Conservation (phyloP, 2,329 filamentous ascomycete species). For the Colletotrichum scovillei region DNA sequence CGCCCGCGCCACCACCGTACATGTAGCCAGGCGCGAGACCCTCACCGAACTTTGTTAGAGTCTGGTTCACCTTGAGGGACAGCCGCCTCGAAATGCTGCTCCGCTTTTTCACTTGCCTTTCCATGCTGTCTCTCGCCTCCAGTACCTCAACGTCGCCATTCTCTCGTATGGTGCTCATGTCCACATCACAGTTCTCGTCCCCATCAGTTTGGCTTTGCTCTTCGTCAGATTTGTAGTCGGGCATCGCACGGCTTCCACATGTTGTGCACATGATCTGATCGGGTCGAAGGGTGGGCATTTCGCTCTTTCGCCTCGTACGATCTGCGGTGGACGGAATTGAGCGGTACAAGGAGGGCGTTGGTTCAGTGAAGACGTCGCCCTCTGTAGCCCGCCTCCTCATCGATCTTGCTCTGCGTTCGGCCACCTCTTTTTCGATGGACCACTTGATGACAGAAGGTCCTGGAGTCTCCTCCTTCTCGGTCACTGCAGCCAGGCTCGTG, state of each 20-base stretch:
- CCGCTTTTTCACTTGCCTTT: not conserved
- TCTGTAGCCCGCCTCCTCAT: slow-evolving; percentile 1
- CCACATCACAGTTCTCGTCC: not conserved
- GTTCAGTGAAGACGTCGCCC: not conserved
- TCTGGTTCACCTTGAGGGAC: slow-evolving; percentile 13
- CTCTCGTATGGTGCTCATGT: not conserved
- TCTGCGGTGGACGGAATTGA: not conserved
- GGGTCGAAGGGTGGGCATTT: not conserved
- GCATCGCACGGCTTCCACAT: slow-evolving; percentile 13
- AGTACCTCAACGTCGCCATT: not conserved
- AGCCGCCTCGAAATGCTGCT: slow-evolving; percentile 11
- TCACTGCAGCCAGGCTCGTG: not conserved
- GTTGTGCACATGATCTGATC: slow-evolving; percentile 13
- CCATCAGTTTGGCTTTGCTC: not conserved
- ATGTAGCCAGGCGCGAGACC: slow-evolving; percentile 7
- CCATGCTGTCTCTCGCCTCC: not conserved
- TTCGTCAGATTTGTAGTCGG: not conserved
- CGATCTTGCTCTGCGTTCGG: slow-evolving; percentile 3
- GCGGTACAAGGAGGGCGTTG: not conserved
- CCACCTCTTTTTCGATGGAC: not conserved
- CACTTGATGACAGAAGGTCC: not conserved
- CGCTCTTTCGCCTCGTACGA: slow-evolving; percentile 1
- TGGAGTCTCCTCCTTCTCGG: not conserved
- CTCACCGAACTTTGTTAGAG: not conserved
- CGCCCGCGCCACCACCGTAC: not conserved